These are phyloP conservation scores for Discostella pseudostelligera DNA, from an alignment of 108 stramenopile species.

Conservation along the genomic window DNA sequence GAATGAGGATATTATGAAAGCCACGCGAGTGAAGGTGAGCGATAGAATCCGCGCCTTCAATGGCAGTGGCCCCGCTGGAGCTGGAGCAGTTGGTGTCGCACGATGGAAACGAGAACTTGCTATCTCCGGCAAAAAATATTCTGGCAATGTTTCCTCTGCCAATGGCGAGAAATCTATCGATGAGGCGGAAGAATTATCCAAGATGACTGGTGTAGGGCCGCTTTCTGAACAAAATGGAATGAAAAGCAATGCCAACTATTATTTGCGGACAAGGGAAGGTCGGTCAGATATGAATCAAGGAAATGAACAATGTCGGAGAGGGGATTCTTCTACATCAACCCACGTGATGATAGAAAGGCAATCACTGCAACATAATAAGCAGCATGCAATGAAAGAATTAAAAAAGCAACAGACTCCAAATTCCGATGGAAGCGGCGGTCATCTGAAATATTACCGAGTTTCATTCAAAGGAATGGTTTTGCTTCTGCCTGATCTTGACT, in stretches of 20 bases:
- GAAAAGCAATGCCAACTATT: too few relatives aligned
- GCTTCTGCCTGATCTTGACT: not conserved
- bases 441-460: constrained; percentile 4
- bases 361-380: not conserved
- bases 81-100: not conserved
- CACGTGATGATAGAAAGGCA: not conserved
- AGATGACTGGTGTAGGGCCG: too few relatives aligned
- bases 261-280: too few relatives aligned
- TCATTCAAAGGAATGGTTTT: constrained; percentile 1
- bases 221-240: too few relatives aligned
- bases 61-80: not conserved
- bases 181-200: not conserved
- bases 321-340: not conserved
- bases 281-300: too few relatives aligned
- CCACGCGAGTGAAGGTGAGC: not conserved
- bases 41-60: constrained; percentile 1
- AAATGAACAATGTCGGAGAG: too few relatives aligned
- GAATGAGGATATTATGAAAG: not conserved
- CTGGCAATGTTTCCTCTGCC: too few relatives aligned
- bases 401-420: not conserved
- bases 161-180: not conserved
- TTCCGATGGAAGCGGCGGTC: not conserved
- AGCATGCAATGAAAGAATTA: not conserved
- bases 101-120: not conserved
- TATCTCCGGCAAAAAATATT: too few relatives aligned